These are phyloP conservation scores for Pseudogymnoascus sp. DNA, from an alignment of 2,329 filamentous ascomycete species.

Conservation along the genomic window DNA sequence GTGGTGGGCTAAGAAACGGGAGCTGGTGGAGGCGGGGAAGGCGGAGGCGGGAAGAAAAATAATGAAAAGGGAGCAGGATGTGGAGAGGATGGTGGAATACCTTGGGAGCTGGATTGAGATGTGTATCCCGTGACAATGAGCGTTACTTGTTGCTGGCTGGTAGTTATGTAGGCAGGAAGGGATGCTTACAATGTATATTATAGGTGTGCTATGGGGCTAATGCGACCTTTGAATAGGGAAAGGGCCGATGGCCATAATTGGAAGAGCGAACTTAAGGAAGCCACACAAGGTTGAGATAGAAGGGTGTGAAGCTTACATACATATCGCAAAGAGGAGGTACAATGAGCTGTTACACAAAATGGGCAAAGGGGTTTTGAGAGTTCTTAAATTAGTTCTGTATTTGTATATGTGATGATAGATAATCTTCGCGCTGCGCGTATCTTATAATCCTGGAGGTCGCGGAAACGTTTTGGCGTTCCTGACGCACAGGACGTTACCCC, in stretches of 20 bases:
- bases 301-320: not conserved
- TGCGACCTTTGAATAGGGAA: not conserved
- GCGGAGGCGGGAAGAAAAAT: constrained; percentile 49
- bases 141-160: not conserved
- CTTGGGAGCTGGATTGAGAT: constrained; percentile 87
- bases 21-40: constrained; percentile 52
- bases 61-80: constrained; percentile 38
- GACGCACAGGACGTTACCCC: not conserved
- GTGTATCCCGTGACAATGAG: constrained; percentile 45
- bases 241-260: not conserved
- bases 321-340: not conserved
- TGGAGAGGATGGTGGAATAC: constrained; percentile 61
- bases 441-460: not conserved
- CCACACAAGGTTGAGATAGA: not conserved
- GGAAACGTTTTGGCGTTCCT: not conserved
- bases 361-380: not conserved
- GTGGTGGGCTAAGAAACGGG: constrained; percentile 17
- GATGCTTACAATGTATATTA: not conserved
- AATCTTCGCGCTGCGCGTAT: not conserved
- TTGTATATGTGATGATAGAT: not conserved
- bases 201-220: not conserved
- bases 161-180: not conserved
- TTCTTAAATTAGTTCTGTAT: not conserved
- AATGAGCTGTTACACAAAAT: not conserved
- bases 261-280: not conserved